Conservation (phyloP, 257 asterid species). For the Scutellaria barbata region DNA sequence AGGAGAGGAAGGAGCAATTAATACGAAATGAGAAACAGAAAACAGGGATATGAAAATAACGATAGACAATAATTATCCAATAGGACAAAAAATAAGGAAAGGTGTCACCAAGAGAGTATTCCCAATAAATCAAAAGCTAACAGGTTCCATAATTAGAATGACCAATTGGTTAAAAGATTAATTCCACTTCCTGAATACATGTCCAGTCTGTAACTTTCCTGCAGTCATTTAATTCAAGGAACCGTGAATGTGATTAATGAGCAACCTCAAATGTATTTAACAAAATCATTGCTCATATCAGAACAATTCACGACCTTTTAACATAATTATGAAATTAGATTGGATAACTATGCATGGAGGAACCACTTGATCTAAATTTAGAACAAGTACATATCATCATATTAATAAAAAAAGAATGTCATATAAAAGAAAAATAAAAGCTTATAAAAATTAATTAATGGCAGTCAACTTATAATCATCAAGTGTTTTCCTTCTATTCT, state of each 20-base stretch:
- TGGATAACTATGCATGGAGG: slow-evolving; percentile 12
- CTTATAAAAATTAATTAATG: slow-evolving; percentile 12
- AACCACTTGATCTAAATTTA: slow-evolving; percentile 47
- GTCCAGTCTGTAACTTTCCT: slow-evolving; percentile 78
- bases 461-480: slow-evolving; percentile 16
- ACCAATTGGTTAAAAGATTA: slow-evolving; percentile 52
- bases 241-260: slow-evolving; percentile 57
- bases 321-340: slow-evolving; percentile 29
- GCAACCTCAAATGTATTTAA: slow-evolving; percentile 45
- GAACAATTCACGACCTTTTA: slow-evolving; percentile 39
- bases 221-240: slow-evolving; percentile 86
- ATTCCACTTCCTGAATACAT: slow-evolving; percentile 73
- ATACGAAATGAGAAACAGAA: slow-evolving; percentile 52
- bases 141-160: slow-evolving; percentile 58
- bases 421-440: neutral
- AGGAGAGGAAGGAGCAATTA: slow-evolving; percentile 51
- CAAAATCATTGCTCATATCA: slow-evolving; percentile 46
- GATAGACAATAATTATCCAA: slow-evolving; percentile 49
- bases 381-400: neutral
- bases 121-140: slow-evolving; percentile 52
- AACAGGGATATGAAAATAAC: slow-evolving; percentile 46
- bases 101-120: slow-evolving; percentile 46
- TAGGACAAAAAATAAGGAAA: slow-evolving; percentile 52
- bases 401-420: slow-evolving; percentile 12
- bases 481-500: neutral